Evolutionary conservation across 2,329 filamentous ascomycete species (phyloP).

Genomic region (Tolypocladium ophioglossoides): DNA sequence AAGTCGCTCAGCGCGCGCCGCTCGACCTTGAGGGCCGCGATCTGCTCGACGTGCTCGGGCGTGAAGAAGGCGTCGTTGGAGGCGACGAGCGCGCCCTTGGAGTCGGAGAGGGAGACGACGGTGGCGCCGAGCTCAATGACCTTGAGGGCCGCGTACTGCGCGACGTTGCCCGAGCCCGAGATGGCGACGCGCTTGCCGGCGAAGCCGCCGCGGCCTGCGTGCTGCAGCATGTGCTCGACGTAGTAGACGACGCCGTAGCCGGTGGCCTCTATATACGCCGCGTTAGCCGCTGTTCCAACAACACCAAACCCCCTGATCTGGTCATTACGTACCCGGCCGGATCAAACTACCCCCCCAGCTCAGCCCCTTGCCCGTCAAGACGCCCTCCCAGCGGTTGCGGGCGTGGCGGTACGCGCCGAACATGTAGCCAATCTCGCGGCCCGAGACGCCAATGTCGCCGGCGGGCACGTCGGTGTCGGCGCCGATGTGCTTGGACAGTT

Average conservation of each 20-base stretch:
- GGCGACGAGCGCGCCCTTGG: conserved; percentile 73
- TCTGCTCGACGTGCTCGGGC: conserved; percentile 65
- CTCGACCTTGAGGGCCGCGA: conserved; percentile 78
- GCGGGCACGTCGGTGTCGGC: conserved; percentile 93
- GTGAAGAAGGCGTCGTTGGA: conserved; percentile 59
- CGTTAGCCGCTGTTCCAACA: conserved; percentile 1
- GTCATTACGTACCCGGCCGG: conserved; percentile 49
- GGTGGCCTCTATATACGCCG: conserved; percentile 59
- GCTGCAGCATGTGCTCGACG: conserved; percentile 88
- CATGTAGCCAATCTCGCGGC: conserved; percentile 87
- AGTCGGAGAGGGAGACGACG: conserved; percentile 90
- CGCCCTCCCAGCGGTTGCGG: conserved; percentile 87
- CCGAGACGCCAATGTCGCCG: conserved; percentile 89
- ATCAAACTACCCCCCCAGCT: conserved; percentile 91
- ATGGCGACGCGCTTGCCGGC: conserved; percentile 88
- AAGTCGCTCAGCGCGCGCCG: conserved; percentile 73
- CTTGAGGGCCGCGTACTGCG: conserved; percentile 95
- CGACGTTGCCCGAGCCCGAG: conserved; percentile 95
- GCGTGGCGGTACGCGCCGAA: conserved; percentile 89
- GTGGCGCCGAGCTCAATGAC: conserved; percentile 89
- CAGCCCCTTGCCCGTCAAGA: conserved; percentile 90
- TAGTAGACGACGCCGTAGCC: conserved; percentile 97
- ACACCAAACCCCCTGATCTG: not conserved
- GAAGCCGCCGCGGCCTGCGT: conserved; percentile 80
- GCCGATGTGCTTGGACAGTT: conserved; percentile 92